These are phyloP conservation scores for Populus simonii DNA, from an alignment of 345 rosid species.

Conservation along the genomic window DNA sequence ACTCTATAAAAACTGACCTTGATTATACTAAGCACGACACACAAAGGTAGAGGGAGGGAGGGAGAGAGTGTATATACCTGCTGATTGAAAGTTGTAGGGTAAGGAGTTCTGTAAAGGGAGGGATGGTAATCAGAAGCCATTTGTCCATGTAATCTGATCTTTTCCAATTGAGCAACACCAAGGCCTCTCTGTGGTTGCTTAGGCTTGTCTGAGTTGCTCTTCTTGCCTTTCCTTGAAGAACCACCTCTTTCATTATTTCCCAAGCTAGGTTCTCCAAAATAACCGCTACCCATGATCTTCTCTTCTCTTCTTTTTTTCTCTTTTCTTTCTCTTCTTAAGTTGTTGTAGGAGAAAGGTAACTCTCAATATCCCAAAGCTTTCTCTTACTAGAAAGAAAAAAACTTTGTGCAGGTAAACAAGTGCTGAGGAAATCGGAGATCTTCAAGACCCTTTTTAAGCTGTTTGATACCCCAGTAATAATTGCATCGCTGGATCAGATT, in stretches of 20 bases:
- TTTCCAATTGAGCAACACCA: slow-evolving; percentile 95
- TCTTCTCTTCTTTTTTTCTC: slow-evolving; percentile 8
- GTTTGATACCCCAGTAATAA: slow-evolving; percentile 45
- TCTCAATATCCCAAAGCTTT: slow-evolving; percentile 20
- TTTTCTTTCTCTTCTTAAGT: too few species aligned
- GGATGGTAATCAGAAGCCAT: slow-evolving; percentile 39
- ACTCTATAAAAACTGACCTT: not conserved
- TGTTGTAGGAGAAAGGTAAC: too few species aligned
- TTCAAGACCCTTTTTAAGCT: slow-evolving; percentile 40
- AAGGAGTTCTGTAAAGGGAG: slow-evolving; percentile 37
- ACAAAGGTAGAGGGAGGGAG: not conserved
- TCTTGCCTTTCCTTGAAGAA: slow-evolving; percentile 74
- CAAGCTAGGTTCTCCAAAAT: slow-evolving; percentile 69
- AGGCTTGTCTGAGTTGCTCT: slow-evolving; percentile 64
- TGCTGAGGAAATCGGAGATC: slow-evolving; percentile 48
- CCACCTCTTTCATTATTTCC: slow-evolving; percentile 45
- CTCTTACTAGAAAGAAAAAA: slow-evolving; percentile 12
- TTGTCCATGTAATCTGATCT: slow-evolving; percentile 73
- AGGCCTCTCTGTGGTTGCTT: slow-evolving; percentile 97
- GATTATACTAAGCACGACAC: not conserved
- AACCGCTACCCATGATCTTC: slow-evolving; percentile 58
- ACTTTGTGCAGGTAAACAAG: not conserved
- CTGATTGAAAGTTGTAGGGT: slow-evolving; percentile 57
- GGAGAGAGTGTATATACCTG: slow-evolving; percentile 41
- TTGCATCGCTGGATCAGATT: slow-evolving; percentile 97